Evolutionary conservation across 2,329 filamentous ascomycete species (phyloP), one percentile per base, ranked within the genome.

Genomic region (Ceratocystis lukuohia): DNA sequence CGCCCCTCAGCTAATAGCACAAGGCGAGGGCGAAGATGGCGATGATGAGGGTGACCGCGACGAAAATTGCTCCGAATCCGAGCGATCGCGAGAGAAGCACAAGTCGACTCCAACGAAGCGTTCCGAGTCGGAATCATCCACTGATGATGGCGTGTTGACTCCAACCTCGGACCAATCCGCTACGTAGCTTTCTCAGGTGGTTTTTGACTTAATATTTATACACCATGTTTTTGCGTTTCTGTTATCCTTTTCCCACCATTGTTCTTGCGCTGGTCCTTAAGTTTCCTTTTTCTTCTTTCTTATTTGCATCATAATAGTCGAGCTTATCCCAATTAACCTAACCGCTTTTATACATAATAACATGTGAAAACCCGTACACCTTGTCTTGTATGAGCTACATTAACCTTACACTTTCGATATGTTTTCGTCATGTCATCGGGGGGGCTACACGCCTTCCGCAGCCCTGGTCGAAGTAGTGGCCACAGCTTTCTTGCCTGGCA

Each of bases 1-100:
- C 22, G 45, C 22, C 20, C 10, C 25, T 4, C 3, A 56, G n/a
- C 20, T 45, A 30, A 30, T 1, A 3, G 25, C 37, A 5, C 64
- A 65, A 20, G 57, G n/a, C 3, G 57, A 61, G 20, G 64, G 46
- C 3, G 64, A 65, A 41, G 56, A 65, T 15, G 64, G 64, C 22
- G 64, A 65, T 28, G 56, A 65, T 25, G 64, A 62, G 17, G 61
- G 64, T 37, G 56, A 53, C n/a, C 33, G 48, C n/a, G 56, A 41
- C 25, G 48, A 44, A 25, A 17, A 25, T 17, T 10, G 61, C 41
- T 28, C 12, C n/a, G 22, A 20, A 6, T 20, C 45, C 5, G 30
- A 41, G 46, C 56, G 56, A n/a, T 30, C 56, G 22, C 56, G 56
- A 8, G 30, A 56, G 28, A 64, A 64, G 28, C 62, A 33, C 28